phyloP scores from a whole-genome alignment of 306 rosid genomes.

The Cucurbita moschata region DNA sequence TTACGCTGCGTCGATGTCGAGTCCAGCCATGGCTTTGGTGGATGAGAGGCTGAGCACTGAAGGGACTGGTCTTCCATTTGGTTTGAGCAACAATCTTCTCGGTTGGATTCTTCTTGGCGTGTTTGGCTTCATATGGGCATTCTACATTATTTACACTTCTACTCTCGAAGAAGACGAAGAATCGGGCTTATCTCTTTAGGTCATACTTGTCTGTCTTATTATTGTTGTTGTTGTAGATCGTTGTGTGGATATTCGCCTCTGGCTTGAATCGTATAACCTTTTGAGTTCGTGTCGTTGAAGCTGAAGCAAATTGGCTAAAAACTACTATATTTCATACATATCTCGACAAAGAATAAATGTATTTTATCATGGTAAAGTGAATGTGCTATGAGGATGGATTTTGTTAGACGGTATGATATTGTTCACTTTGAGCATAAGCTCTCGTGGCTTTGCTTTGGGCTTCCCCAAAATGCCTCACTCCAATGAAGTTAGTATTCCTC shows the following conservation, averaged over 20 bases:
- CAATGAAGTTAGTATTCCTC: too few relatives aligned
- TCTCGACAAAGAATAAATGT: too few relatives aligned
- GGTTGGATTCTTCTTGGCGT: constrained; percentile 76
- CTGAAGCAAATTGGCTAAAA: not conserved
- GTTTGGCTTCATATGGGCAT: constrained; percentile 63
- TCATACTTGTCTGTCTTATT: constrained; percentile 15
- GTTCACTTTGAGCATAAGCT: too few relatives aligned
- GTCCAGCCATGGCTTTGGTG: constrained; percentile 89
- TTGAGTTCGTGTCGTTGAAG: not conserved
- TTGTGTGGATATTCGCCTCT: not conserved
- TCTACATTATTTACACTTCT: constrained; percentile 41
- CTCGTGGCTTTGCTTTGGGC: too few relatives aligned
- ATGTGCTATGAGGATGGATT: too few relatives aligned
- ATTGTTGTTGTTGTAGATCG: not conserved
- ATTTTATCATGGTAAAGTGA: too few relatives aligned
- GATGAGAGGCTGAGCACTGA: constrained; percentile 86
- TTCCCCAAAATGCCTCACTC: too few relatives aligned
- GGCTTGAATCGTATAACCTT: not conserved
- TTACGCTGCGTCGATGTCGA: constrained; percentile 43
- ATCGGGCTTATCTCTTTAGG: constrained; percentile 72
- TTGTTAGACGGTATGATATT: too few relatives aligned
- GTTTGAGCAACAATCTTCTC: constrained; percentile 85
- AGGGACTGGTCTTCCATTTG: constrained; percentile 95
- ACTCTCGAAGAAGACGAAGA: constrained; percentile 87
- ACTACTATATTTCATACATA: not conserved